Percentiles rank a stretch among this genome's conserved stretches.
Conservation (phyloP, 495 filamentous ascomycete species). For the Talaromyces borbonicus region DNA sequence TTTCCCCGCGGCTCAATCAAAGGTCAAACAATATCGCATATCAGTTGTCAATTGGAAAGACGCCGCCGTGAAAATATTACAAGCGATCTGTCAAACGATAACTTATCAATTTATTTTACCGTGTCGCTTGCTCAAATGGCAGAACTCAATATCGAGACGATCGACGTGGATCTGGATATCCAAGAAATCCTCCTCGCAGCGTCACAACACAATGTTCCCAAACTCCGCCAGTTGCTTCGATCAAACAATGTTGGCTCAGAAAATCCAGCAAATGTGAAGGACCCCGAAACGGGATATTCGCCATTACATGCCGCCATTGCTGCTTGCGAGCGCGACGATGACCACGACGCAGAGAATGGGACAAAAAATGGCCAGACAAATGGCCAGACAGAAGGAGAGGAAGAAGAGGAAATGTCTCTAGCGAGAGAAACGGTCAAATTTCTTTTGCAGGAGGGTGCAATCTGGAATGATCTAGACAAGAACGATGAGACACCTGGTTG, state of each 20-base stretch:
- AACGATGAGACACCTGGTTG: conserved; percentile 89
- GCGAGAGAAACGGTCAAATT: conserved; percentile 60
- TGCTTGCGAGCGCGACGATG: conserved; percentile 51
- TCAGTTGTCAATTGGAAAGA: no score
- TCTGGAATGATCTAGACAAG: conserved; percentile 91
- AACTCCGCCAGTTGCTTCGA: conserved; percentile 65
- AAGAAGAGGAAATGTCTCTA: conserved; percentile 38
- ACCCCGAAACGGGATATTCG: conserved; percentile 74
- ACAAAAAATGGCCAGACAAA: conserved; percentile 10
- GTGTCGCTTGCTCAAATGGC: neutral
- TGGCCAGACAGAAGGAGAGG: conserved; percentile 12
- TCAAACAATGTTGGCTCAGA: conserved; percentile 36
- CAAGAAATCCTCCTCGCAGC: conserved; percentile 66
- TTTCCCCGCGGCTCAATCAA: neutral
- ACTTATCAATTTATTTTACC: no score
- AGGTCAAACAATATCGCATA: no score
- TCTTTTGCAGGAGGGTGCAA: conserved; percentile 77
- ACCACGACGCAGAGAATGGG: conserved; percentile 6
- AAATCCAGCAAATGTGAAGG: conserved; percentile 62
- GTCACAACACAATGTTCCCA: conserved; percentile 67
- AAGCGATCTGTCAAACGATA: no score
- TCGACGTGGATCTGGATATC: conserved; percentile 32
- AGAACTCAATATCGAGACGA: conserved; percentile 1
- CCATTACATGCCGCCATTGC: conserved; percentile 88
- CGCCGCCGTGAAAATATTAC: no score